A percentile compares a stretch with the other conserved stretches of the same genome.
Evolutionary conservation across 1,284 basidiomycete species (phyloP).

Genomic region (Anthracocystis setariae): DNA sequence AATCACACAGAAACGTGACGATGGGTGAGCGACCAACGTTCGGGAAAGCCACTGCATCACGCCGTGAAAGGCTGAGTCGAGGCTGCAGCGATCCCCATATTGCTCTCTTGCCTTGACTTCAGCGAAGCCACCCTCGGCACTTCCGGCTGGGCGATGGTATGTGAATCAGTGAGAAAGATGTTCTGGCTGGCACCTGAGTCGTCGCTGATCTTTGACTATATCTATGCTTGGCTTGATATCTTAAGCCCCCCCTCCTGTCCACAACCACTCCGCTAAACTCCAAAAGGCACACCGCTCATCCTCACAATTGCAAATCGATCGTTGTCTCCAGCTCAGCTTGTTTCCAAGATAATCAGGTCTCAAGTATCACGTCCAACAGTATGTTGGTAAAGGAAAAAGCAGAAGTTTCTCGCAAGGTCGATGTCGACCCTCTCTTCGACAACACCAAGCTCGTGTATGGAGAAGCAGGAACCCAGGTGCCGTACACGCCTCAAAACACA

Average conservation of each 20-base stretch:
- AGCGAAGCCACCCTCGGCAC: too few relatives aligned
- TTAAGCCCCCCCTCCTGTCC: too few relatives aligned
- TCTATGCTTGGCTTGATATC: too few relatives aligned
- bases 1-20: too few relatives aligned
- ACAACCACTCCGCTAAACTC: background rate
- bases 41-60: too few relatives aligned
- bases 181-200: too few relatives aligned
- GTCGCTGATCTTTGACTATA: too few relatives aligned
- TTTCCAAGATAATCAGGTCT: too few relatives aligned
- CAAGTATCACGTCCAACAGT: background rate
- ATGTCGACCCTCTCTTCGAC: constrained; percentile 51
- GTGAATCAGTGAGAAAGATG: too few relatives aligned
- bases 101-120: too few relatives aligned
- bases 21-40: too few relatives aligned
- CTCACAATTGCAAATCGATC: background rate
- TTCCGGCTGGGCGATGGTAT: too few relatives aligned
- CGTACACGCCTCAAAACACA: constrained; percentile 53
- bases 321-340: background rate
- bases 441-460: constrained; percentile 40
- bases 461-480: constrained; percentile 34
- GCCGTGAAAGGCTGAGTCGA: background rate
- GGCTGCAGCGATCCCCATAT: background rate
- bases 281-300: background rate
- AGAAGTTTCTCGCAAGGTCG: constrained; percentile 27
- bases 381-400: constrained; percentile 20